Evolutionary conservation across 495 filamentous ascomycete species (phyloP).

Genomic region (Aspergillus egyptiacus): DNA sequence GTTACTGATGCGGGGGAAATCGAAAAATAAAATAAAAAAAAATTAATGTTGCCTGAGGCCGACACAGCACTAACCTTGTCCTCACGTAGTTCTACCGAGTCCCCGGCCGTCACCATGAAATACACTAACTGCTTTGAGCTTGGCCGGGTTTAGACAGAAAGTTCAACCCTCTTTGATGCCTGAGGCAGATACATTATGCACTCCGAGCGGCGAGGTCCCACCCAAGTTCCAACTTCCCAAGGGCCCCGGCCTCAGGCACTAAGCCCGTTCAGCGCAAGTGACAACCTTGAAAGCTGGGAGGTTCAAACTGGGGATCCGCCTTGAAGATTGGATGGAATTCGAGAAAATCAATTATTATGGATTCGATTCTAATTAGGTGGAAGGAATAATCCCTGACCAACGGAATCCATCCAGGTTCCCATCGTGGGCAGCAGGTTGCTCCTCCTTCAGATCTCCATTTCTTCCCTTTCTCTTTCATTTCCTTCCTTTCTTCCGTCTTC

Average conservation of each 20-base stretch:
- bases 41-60: conserved; percentile 1
- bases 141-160: too few relatives aligned
- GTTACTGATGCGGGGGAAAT: background rate
- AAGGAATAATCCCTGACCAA: conserved; percentile 18
- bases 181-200: conserved; percentile 8
- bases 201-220: too few relatives aligned
- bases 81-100: background rate
- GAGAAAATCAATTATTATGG: background rate
- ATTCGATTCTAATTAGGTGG: conserved; percentile 7
- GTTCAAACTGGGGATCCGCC: background rate
- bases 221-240: too few relatives aligned
- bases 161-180: background rate
- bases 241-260: conserved; percentile 17
- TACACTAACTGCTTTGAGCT: background rate
- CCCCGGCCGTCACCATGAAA: background rate
- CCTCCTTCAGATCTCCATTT: conserved; percentile 4
- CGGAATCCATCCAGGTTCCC: conserved; percentile 11
- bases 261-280: conserved; percentile 12
- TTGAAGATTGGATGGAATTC: conserved; percentile 8
- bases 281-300: conserved; percentile 11
- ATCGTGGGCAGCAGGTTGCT: background rate
- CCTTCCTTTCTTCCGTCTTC: background rate
- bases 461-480: conserved; percentile 5
- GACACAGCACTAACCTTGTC: too few relatives aligned
- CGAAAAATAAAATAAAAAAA: conserved; percentile 1